Conservation (phyloP, 495 filamentous ascomycete genomes). For the Penicillium dipodomyicola region DNA sequence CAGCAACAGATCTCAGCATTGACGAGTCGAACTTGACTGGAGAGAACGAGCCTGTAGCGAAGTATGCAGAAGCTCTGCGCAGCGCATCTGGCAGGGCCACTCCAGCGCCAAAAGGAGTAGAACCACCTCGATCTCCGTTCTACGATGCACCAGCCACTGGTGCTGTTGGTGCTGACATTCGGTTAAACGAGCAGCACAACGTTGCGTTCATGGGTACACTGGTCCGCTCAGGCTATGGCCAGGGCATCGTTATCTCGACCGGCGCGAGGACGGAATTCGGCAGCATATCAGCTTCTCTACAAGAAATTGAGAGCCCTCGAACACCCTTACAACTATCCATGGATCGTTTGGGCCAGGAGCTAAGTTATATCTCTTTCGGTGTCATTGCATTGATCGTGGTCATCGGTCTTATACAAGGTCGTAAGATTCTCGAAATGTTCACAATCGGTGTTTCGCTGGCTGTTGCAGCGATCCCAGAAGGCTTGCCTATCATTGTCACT, state of each 20-base stretch:
- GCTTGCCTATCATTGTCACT: constrained; percentile 95
- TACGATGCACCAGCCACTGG: constrained; percentile 61
- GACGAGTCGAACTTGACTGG: constrained; percentile 98
- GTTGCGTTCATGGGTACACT: constrained; percentile 98
- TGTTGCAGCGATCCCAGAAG: constrained; percentile 95
- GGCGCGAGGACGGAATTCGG: constrained; percentile 93
- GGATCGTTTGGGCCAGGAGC: constrained; percentile 89
- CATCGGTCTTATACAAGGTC: constrained; percentile 83
- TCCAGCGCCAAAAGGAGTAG: constrained; percentile 28
- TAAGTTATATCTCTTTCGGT: constrained; percentile 93
- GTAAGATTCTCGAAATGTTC: constrained; percentile 90
- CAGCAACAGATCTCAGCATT: constrained; percentile 81
- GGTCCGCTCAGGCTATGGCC: constrained; percentile 92
- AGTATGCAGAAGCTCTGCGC: constrained; percentile 62
- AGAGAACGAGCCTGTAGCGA: constrained; percentile 88
- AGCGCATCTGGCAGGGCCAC: constrained; percentile 19
- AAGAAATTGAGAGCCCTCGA: constrained; percentile 89
- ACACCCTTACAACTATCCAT: constrained; percentile 95
- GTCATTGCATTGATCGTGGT: constrained; percentile 92
- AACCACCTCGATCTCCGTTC: constrained; percentile 53
- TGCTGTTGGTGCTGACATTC: constrained; percentile 62
- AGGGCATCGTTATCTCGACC: constrained; percentile 92
- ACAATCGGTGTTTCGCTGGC: constrained; percentile 96
- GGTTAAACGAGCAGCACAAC: constrained; percentile 67
- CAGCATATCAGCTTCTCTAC: constrained; percentile 87